These are phyloP conservation scores for Yamadazyma philogaea DNA, from an alignment of 805 yeast genomes.

Conservation along the genomic window DNA sequence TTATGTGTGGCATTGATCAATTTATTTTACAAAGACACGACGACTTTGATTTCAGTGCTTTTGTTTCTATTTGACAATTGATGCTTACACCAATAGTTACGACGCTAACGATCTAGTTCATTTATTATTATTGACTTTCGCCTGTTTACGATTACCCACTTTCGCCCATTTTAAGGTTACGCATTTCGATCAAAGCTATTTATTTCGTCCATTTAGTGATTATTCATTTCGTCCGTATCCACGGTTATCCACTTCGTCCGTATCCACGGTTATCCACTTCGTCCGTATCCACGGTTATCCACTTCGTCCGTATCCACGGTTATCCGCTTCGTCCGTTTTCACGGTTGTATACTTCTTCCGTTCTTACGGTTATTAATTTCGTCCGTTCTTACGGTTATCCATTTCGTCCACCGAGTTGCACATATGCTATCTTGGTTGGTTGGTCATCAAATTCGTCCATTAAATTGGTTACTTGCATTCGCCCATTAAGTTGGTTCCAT, in stretches of 20 bases:
- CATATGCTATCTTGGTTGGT: too few relatives aligned
- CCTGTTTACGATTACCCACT: conserved; percentile 5
- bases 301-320: conserved; percentile 8
- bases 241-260: conserved; percentile 9
- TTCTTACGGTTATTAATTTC: too few relatives aligned
- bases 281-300: conserved; percentile 7
- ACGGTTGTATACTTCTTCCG: conserved; percentile 10
- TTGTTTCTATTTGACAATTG: conserved; percentile 10
- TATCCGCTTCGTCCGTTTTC: conserved; percentile 7
- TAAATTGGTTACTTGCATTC: conserved; percentile 8
- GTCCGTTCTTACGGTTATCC: conserved; percentile 7
- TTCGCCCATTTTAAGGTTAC: conserved; percentile 3
- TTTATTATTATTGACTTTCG: conserved; percentile 2
- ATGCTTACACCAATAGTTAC: not conserved
- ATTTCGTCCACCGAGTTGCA: conserved; percentile 10
- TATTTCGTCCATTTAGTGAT: conserved; percentile 10
- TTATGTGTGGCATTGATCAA: conserved; percentile 20
- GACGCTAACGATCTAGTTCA: conserved; percentile 7
- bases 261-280: conserved; percentile 4
- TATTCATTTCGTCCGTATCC: conserved; percentile 6
- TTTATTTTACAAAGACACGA: conserved; percentile 23
- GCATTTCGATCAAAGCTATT: too few relatives aligned
- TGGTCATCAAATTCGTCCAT: conserved; percentile 10
- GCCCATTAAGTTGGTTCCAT: conserved; percentile 7
- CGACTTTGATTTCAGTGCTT: conserved; percentile 28